phyloP scores from a whole-genome alignment of 129 eudicot genomes.

The Escallonia herrerae region DNA sequence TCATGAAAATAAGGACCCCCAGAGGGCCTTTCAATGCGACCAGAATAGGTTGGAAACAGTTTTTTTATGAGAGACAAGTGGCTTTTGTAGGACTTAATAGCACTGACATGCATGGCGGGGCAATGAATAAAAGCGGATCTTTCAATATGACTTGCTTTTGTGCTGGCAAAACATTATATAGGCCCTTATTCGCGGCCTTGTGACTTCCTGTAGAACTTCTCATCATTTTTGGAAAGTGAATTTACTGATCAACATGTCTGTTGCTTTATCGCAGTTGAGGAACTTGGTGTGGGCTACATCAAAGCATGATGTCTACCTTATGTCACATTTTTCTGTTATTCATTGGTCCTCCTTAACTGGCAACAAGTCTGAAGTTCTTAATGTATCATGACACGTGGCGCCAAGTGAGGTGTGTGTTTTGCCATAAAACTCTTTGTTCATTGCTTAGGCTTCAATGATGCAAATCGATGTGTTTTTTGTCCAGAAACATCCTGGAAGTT shows the following conservation, averaged over 20 bases:
- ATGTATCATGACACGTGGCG: conserved; percentile 82
- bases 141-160: too few species aligned
- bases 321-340: conserved; percentile 64
- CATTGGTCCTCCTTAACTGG: conserved; percentile 69
- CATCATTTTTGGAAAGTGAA: neutral
- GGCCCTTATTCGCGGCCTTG: too few species aligned
- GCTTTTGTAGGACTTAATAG: too few species aligned
- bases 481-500: conserved; percentile 86
- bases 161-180: too few species aligned
- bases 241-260: neutral
- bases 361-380: conserved; percentile 65
- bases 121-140: too few species aligned
- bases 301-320: conserved; percentile 74
- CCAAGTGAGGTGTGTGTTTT: conserved; percentile 66
- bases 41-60: too few species aligned
- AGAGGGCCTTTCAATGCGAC: too few species aligned
- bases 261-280: conserved; percentile 51
- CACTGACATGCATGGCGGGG: too few species aligned
- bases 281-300: conserved; percentile 90
- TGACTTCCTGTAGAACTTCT: too few species aligned
- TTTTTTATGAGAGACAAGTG: too few species aligned
- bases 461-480: neutral
- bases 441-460: neutral
- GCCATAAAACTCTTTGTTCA: neutral
- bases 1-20: too few species aligned